These are phyloP conservation scores for Ephemerocybe angulata DNA, from an alignment of 768 basidiomycete species.

Conservation along the genomic window DNA sequence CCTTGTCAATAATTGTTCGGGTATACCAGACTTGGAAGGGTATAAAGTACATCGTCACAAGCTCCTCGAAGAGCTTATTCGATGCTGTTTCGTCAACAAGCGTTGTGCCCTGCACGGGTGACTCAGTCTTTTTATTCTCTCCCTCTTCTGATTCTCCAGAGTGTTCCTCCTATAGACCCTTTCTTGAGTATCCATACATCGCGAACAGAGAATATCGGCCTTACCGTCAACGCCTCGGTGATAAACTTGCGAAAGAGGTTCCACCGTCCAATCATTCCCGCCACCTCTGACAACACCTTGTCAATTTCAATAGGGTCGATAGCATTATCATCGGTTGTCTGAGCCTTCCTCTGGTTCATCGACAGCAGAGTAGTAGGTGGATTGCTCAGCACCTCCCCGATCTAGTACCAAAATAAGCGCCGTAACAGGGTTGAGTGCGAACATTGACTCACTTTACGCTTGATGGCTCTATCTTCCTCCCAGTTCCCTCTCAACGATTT, in stretches of 20 bases:
- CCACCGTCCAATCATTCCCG: constrained; percentile 92
- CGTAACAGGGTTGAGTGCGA: not conserved
- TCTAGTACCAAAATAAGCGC: constrained; percentile 25
- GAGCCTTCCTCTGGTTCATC: constrained; percentile 26
- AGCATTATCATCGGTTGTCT: constrained; percentile 44
- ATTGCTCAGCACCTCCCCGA: constrained; percentile 44
- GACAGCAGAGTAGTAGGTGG: constrained; percentile 33
- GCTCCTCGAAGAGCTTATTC: constrained; percentile 56
- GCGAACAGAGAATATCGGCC: constrained; percentile 10
- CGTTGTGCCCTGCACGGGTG: constrained; percentile 16
- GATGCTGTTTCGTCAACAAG: constrained; percentile 51
- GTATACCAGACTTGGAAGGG: constrained; percentile 94
- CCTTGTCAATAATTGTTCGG: constrained; percentile 84
- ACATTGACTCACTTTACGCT: constrained; percentile 58
- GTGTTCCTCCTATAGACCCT: constrained; percentile 10
- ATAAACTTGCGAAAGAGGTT: constrained; percentile 86
- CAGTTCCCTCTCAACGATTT: constrained; percentile 73
- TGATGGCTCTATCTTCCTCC: constrained; percentile 86
- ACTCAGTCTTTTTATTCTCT: constrained; percentile 5
- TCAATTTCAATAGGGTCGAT: constrained; percentile 91
- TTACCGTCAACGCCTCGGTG: constrained; percentile 64
- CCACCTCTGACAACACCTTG: constrained; percentile 80
- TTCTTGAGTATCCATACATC: not conserved
- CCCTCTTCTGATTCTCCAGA: constrained; percentile 3
- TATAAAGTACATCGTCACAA: constrained; percentile 73